These are phyloP conservation scores for Candolleomyces aberdarensis DNA, from an alignment of 768 basidiomycete genomes.

Conservation along the genomic window DNA sequence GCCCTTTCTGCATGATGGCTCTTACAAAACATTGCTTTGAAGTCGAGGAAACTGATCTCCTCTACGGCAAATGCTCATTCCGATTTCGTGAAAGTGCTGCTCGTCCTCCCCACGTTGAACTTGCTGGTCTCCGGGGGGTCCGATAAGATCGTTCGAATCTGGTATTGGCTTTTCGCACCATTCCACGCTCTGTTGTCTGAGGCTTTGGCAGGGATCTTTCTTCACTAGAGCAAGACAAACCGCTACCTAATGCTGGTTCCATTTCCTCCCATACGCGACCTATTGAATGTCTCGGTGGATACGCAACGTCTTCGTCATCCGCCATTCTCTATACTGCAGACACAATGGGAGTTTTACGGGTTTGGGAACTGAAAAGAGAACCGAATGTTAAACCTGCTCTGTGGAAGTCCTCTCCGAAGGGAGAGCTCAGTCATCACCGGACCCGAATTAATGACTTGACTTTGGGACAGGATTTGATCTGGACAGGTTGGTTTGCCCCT, in stretches of 20 bases:
- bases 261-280: constrained; percentile 87
- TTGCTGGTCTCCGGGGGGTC: constrained; percentile 86
- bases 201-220: constrained; percentile 59
- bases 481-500: constrained; percentile 64
- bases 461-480: constrained; percentile 69
- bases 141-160: constrained; percentile 84
- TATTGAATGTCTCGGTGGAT: constrained; percentile 73
- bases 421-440: constrained; percentile 70
- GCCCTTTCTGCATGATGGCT: background rate
- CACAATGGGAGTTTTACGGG: constrained; percentile 86
- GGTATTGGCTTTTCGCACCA: constrained; percentile 49
- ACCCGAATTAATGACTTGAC: constrained; percentile 78
- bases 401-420: constrained; percentile 49
- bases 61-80: constrained; percentile 69
- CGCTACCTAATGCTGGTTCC: constrained; percentile 56
- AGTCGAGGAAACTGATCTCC: constrained; percentile 72
- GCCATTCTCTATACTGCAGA: constrained; percentile 78
- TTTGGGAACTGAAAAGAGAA: constrained; percentile 67
- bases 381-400: constrained; percentile 25
- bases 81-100: constrained; percentile 88
- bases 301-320: constrained; percentile 38
- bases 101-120: constrained; percentile 60
- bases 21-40: constrained; percentile 4
- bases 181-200: constrained; percentile 1
- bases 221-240: constrained; percentile 25